phyloP scores from a whole-genome alignment of 345 rosid genomes.

The Trapa bicornis region DNA sequence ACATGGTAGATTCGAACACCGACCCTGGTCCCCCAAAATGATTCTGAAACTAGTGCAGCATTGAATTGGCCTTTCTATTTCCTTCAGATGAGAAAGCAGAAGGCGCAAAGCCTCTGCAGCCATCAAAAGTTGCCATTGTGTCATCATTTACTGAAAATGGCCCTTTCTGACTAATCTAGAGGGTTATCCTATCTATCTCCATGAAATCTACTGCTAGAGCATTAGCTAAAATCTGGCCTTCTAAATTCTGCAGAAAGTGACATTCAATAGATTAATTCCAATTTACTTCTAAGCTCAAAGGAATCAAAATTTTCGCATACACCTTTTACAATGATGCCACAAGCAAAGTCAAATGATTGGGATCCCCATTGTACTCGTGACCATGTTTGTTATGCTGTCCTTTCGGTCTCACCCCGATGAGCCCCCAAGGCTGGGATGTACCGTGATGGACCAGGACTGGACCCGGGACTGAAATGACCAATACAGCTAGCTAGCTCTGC shows the following conservation, averaged over 20 bases:
- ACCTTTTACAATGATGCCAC: no score
- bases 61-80: not conserved
- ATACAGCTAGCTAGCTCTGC: not conserved
- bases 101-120: conserved; percentile 3
- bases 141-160: not conserved
- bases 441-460: not conserved
- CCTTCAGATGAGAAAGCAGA: not conserved
- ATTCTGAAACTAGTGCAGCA: not conserved
- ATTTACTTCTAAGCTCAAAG: not conserved
- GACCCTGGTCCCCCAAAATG: not conserved
- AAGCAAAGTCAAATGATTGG: not conserved
- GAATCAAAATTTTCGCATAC: no score
- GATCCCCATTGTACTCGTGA: not conserved
- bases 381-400: not conserved
- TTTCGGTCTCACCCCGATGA: not conserved
- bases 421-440: not conserved
- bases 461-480: not conserved
- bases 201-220: not conserved
- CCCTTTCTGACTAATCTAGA: not conserved
- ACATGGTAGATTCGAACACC: not conserved
- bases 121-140: not conserved
- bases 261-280: not conserved
- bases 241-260: not conserved
- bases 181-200: not conserved
- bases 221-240: not conserved